These are phyloP conservation scores for Nicotiana tomentosiformis DNA, from an alignment of 257 asterid genomes.

Conservation along the genomic window DNA sequence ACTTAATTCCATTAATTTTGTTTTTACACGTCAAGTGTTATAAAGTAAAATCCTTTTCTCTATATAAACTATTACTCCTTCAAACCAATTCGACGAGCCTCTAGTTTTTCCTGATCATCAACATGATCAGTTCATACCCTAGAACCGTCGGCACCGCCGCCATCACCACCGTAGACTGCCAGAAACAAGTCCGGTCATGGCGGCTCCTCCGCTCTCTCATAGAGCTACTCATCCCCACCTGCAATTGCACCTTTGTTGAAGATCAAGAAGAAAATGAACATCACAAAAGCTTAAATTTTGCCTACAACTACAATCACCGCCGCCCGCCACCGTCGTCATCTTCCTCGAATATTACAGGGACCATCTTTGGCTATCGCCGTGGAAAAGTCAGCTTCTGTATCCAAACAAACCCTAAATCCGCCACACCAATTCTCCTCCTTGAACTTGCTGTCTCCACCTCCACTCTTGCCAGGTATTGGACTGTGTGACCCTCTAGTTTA, in stretches of 20 bases:
- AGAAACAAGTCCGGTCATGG: slow-evolving; percentile 70
- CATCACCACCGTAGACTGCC: slow-evolving; percentile 48
- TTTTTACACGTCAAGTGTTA: too few relatives aligned
- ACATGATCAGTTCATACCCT: slow-evolving; percentile 24
- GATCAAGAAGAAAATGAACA: slow-evolving; percentile 6
- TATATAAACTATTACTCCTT: background rate
- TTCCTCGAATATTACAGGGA: slow-evolving; percentile 27
- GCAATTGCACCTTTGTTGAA: slow-evolving; percentile 42
- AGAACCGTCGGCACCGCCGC: slow-evolving; percentile 1
- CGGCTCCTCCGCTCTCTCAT: slow-evolving; percentile 52
- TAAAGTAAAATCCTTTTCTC: background rate
- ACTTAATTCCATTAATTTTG: too few relatives aligned
- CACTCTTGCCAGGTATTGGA: slow-evolving; percentile 30
- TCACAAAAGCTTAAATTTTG: background rate
- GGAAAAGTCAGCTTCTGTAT: slow-evolving; percentile 55
- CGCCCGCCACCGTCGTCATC: background rate
- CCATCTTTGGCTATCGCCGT: slow-evolving; percentile 36
- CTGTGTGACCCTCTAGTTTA: too few relatives aligned
- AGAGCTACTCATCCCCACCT: slow-evolving; percentile 48
- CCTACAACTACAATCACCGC: background rate
- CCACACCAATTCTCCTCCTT: slow-evolving; percentile 38
- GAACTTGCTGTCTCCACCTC: slow-evolving; percentile 51
- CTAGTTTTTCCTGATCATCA: background rate
- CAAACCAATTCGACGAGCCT: background rate
- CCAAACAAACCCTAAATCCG: slow-evolving; percentile 42